These are phyloP conservation scores for Ustilago bromivora DNA, from an alignment of 1,284 basidiomycete species.

Conservation along the genomic window DNA sequence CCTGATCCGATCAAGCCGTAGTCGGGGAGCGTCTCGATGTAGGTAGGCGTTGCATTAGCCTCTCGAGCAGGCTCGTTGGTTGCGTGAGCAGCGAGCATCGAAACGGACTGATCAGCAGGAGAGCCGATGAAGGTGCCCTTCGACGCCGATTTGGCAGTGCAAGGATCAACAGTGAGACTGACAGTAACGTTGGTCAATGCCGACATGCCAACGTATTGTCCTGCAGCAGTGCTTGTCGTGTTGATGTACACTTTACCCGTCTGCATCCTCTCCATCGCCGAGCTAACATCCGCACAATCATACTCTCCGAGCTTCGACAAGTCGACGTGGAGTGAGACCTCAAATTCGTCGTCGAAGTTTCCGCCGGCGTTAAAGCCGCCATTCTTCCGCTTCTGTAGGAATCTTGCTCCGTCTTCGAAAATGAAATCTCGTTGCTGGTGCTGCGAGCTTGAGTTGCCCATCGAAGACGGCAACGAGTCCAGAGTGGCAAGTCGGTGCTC, in stretches of 20 bases:
- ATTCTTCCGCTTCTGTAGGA: slow-evolving; percentile 9
- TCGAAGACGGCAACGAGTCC: neutral
- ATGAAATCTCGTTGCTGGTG: slow-evolving; percentile 5
- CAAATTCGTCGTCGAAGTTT: slow-evolving; percentile 36
- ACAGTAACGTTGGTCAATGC: slow-evolving; percentile 27
- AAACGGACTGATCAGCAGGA: slow-evolving; percentile 15
- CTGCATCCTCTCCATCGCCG: slow-evolving; percentile 6
- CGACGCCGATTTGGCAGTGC: slow-evolving; percentile 74
- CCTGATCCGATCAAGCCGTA: slow-evolving; percentile 38
- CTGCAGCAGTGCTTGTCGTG: slow-evolving; percentile 12
- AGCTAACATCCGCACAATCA: slow-evolving; percentile 11
- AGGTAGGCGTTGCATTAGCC: slow-evolving; percentile 73
- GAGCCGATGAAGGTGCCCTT: slow-evolving; percentile 71
- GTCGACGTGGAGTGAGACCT: slow-evolving; percentile 21
- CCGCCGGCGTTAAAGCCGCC: slow-evolving; percentile 21
- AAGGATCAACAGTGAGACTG: slow-evolving; percentile 68
- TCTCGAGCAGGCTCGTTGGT: slow-evolving; percentile 55
- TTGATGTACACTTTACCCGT: slow-evolving; percentile 37
- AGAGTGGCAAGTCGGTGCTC: slow-evolving; percentile 19
- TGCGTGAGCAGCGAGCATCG: slow-evolving; percentile 31
- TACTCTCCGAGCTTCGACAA: slow-evolving; percentile 13
- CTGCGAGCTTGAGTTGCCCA: slow-evolving; percentile 1
- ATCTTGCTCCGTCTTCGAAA: neutral
- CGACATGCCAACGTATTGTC: slow-evolving; percentile 27
- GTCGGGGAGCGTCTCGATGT: slow-evolving; percentile 74